A percentile compares a stretch with the other conserved stretches of the same genome.
These are phyloP conservation scores for Kalanchoe fedtschenkoi DNA, from an alignment of 164 flowering plant genomes.

Conservation along the genomic window DNA sequence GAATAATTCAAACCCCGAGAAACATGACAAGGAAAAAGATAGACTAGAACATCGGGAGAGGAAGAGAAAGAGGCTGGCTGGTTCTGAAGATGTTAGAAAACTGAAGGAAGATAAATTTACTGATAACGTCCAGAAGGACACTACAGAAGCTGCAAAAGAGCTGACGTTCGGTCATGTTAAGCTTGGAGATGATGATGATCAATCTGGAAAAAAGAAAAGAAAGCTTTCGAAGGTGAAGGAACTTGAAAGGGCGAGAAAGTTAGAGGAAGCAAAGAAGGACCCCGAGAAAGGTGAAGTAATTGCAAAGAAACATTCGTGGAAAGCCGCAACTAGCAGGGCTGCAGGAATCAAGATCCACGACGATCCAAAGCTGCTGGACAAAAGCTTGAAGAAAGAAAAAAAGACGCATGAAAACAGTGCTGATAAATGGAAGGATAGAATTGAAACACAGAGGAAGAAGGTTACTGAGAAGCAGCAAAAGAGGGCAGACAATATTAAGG, in stretches of 20 bases:
- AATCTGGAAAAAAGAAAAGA: slow-evolving; percentile 48
- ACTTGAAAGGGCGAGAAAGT: slow-evolving; percentile 45
- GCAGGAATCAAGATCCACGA: slow-evolving; percentile 79
- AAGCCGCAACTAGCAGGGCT: slow-evolving; percentile 61
- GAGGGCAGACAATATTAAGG: slow-evolving; percentile 46
- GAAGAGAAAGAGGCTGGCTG: too few species aligned
- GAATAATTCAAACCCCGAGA: too few species aligned
- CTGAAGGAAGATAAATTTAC: not conserved
- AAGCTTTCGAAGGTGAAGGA: slow-evolving; percentile 54
- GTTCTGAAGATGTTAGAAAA: slow-evolving; percentile 14
- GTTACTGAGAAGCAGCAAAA: slow-evolving; percentile 52
- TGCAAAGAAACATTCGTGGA: slow-evolving; percentile 54
- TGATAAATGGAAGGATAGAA: too few species aligned
- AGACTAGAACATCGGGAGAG: too few species aligned
- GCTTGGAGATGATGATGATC: slow-evolving; percentile 38
- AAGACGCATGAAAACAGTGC: slow-evolving; percentile 58
- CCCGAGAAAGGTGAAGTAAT: slow-evolving; percentile 43
- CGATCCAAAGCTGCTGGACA: slow-evolving; percentile 50
- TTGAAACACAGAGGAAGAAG: too few species aligned
- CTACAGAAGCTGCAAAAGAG: slow-evolving; percentile 30
- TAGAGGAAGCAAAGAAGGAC: slow-evolving; percentile 63
- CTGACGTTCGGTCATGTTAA: slow-evolving; percentile 57
- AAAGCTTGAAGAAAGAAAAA: slow-evolving; percentile 68
- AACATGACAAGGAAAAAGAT: too few species aligned
- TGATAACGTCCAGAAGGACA: slow-evolving; percentile 24